Evolutionary conservation across 306 rosid species (phyloP).

Genomic region (Prinsepia uniflora): DNA sequence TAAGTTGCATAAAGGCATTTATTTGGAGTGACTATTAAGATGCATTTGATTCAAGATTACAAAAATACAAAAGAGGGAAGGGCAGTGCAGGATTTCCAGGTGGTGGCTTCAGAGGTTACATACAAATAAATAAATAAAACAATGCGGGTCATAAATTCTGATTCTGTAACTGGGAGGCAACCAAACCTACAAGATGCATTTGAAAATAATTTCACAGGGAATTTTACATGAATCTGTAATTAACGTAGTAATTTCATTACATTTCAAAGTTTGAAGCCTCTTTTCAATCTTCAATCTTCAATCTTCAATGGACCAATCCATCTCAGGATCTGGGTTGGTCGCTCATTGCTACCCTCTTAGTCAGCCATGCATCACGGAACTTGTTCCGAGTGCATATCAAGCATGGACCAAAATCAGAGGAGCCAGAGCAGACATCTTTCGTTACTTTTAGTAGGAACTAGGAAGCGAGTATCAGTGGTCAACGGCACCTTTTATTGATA

Average conservation of each 20-base stretch:
- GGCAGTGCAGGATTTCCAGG: not conserved
- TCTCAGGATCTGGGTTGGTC: not conserved
- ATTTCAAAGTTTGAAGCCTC: not conserved
- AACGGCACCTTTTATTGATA: slow-evolving; percentile 58
- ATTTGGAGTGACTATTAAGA: too few relatives aligned
- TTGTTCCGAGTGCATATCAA: not conserved
- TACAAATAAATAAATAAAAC: not conserved
- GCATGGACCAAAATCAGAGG: not conserved
- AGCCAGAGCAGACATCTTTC: slow-evolving; percentile 11
- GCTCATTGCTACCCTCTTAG: not conserved
- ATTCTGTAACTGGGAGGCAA: slow-evolving; percentile 1
- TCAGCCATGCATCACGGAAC: not conserved
- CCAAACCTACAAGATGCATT: not conserved
- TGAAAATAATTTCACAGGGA: too few relatives aligned
- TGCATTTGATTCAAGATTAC: too few relatives aligned
- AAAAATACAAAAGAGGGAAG: not conserved
- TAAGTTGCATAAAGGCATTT: too few relatives aligned
- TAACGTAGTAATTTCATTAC: not conserved
- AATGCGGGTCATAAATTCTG: not conserved
- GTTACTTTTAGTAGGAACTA: not conserved
- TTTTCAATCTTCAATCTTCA: not conserved
- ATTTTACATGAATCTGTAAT: slow-evolving; percentile 1
- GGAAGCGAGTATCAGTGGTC: slow-evolving; percentile 38
- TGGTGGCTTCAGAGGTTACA: not conserved
- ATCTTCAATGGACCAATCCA: not conserved